These are phyloP conservation scores for Metarhizium album DNA, from an alignment of 2,329 filamentous ascomycete species.

Conservation along the genomic window DNA sequence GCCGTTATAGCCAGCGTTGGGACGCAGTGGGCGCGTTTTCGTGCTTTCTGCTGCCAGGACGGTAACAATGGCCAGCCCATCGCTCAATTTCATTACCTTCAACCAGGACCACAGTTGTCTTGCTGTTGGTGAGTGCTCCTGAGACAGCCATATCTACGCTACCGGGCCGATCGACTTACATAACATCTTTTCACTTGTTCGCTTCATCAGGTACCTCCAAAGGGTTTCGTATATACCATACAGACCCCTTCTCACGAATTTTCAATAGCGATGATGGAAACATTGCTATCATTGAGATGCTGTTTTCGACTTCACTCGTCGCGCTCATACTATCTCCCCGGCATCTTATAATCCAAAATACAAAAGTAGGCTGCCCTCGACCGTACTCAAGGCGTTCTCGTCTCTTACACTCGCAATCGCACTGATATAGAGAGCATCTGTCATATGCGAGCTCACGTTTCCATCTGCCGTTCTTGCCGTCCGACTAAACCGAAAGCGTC, in stretches of 20 bases:
- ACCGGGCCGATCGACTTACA: background rate
- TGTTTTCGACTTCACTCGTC: conserved; percentile 95
- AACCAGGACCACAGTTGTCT: conserved; percentile 98
- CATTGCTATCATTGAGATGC: conserved; percentile 94
- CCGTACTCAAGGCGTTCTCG: background rate
- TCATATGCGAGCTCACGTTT: conserved; percentile 98
- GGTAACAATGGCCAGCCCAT: conserved; percentile 50
- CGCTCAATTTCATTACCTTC: conserved; percentile 97
- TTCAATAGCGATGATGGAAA: conserved; percentile 93
- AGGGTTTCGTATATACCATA: conserved; percentile 94
- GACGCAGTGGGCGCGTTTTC: background rate
- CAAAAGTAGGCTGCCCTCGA: conserved; percentile 52
- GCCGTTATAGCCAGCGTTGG: background rate
- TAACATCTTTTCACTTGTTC: background rate
- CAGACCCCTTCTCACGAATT: conserved; percentile 89
- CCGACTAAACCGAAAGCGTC: conserved; percentile 83
- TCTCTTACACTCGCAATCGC: background rate
- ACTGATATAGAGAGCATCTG: conserved; percentile 47
- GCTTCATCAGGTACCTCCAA: conserved; percentile 62
- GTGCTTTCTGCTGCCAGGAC: background rate
- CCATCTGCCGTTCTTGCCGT: conserved; percentile 93
- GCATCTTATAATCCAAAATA: conserved; percentile 92
- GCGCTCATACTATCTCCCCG: conserved; percentile 86
- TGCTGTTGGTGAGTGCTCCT: conserved; percentile 63
- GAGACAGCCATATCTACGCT: conserved; percentile 2